Evolutionary conservation across 2,329 filamentous ascomycete species (phyloP).

Genomic region (Teratosphaeria zuluensis): DNA sequence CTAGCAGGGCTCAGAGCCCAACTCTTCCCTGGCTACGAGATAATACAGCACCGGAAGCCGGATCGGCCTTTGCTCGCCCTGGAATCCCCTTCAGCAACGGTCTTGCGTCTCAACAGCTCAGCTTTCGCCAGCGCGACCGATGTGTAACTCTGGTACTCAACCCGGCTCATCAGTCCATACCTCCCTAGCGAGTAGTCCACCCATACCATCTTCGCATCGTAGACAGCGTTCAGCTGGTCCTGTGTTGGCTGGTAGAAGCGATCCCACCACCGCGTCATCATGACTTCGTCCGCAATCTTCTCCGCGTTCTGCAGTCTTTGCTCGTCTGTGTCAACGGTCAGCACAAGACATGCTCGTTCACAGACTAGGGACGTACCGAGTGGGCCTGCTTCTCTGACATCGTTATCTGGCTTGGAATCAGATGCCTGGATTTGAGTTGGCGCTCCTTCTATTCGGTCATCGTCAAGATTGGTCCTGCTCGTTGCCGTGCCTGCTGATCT

Average conservation of each 20-base stretch:
- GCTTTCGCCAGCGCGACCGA: neutral
- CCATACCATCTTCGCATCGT: neutral
- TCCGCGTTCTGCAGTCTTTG: neutral
- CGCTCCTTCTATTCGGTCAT: neutral
- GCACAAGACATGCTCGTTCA: neutral
- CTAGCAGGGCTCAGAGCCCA: too few relatives aligned
- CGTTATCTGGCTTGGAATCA: neutral
- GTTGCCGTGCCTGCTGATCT: neutral
- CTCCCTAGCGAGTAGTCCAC: neutral
- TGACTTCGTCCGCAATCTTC: neutral
- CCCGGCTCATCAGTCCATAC: neutral
- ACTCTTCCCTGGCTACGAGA: neutral
- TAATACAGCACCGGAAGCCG: neutral
- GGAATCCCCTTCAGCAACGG: neutral
- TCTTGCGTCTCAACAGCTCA: neutral
- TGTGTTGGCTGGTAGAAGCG: neutral
- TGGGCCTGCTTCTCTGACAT: neutral
- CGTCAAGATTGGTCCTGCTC: neutral
- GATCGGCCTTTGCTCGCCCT: neutral
- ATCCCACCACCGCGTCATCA: neutral
- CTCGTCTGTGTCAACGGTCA: neutral
- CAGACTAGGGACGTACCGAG: neutral
- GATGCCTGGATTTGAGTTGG: neutral
- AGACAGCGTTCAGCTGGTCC: neutral
- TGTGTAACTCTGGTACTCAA: neutral